Evolutionary conservation across 2,329 filamentous ascomycete species (phyloP).

Genomic region (Cercospora janseana): DNA sequence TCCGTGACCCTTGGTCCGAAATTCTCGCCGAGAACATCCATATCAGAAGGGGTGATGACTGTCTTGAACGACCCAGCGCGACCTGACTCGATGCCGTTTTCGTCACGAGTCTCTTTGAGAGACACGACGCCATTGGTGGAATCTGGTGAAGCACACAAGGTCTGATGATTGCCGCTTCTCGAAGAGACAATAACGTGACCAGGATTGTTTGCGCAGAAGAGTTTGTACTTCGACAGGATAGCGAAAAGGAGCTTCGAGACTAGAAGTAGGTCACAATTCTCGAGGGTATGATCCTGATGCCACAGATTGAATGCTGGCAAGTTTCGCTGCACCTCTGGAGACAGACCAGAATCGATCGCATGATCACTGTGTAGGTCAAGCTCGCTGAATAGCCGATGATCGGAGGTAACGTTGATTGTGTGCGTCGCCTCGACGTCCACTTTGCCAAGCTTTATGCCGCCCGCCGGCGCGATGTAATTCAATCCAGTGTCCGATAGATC

Average conservation of each 20-base stretch:
- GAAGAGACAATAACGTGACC: background rate
- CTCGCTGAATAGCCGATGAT: background rate
- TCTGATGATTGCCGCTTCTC: background rate
- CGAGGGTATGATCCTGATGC: constrained; percentile 5
- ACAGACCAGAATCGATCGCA: constrained; percentile 7
- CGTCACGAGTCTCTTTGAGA: background rate
- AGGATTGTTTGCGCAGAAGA: background rate
- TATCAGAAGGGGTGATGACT: constrained; percentile 2
- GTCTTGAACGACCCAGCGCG: background rate
- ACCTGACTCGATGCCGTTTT: background rate
- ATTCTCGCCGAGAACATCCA: constrained; percentile 14
- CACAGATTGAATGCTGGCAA: constrained; percentile 17
- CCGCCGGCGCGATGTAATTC: constrained; percentile 13
- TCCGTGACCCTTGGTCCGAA: constrained; percentile 6
- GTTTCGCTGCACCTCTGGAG: constrained; percentile 8
- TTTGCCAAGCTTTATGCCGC: background rate
- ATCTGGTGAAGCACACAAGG: background rate
- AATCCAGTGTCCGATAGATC: constrained; percentile 11
- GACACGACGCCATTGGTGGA: constrained; percentile 3
- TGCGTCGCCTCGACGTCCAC: background rate
- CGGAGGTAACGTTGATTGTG: background rate
- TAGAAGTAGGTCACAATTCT: constrained; percentile 12
- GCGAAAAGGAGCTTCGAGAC: constrained; percentile 7
- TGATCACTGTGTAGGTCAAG: constrained; percentile 7
- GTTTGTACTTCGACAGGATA: constrained; percentile 4